Evolutionary conservation across 78 protist species (phyloP).

Genomic region (Tieghemostelium lacteum): DNA sequence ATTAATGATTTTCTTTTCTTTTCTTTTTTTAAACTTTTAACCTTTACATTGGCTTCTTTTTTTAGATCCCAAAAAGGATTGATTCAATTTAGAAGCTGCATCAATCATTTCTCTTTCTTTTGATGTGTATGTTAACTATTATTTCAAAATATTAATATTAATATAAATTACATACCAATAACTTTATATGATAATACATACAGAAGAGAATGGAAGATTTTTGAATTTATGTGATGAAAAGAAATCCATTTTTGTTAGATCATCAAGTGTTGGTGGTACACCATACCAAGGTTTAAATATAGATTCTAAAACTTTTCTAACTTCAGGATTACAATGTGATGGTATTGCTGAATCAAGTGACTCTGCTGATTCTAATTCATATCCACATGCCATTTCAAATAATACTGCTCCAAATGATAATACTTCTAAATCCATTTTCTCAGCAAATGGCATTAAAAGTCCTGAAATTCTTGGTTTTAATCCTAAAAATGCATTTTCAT

Average conservation of each 20-base stretch:
- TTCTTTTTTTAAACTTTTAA: slow-evolving; percentile 34
- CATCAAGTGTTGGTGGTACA: slow-evolving; percentile 46
- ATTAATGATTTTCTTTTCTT: slow-evolving; percentile 47
- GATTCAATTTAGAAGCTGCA: slow-evolving; percentile 36
- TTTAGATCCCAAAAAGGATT: slow-evolving; percentile 12
- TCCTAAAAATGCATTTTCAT: slow-evolving; percentile 71
- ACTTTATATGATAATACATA: neutral
- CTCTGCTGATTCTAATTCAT: slow-evolving; percentile 30
- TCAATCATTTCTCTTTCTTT: slow-evolving; percentile 70
- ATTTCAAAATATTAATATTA: neutral
- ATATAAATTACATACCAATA: neutral
- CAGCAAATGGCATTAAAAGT: neutral
- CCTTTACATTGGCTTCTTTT: slow-evolving; percentile 8
- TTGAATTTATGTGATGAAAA: slow-evolving; percentile 44
- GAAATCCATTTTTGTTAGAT: slow-evolving; percentile 35
- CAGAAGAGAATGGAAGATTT: slow-evolving; percentile 34
- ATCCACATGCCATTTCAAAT: slow-evolving; percentile 70
- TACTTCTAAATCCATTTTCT: slow-evolving; percentile 50
- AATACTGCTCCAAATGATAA: slow-evolving; percentile 41
- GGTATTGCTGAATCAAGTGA: slow-evolving; percentile 27
- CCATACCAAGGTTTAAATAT: slow-evolving; percentile 71
- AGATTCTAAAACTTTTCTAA: slow-evolving; percentile 51
- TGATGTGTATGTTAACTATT: slow-evolving; percentile 11
- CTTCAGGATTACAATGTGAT: slow-evolving; percentile 49
- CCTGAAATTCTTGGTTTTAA: slow-evolving; percentile 59